Evolutionary conservation across 1,139 yeast genomes (phyloP).

Genomic region (Sporopachydermia cereana): DNA sequence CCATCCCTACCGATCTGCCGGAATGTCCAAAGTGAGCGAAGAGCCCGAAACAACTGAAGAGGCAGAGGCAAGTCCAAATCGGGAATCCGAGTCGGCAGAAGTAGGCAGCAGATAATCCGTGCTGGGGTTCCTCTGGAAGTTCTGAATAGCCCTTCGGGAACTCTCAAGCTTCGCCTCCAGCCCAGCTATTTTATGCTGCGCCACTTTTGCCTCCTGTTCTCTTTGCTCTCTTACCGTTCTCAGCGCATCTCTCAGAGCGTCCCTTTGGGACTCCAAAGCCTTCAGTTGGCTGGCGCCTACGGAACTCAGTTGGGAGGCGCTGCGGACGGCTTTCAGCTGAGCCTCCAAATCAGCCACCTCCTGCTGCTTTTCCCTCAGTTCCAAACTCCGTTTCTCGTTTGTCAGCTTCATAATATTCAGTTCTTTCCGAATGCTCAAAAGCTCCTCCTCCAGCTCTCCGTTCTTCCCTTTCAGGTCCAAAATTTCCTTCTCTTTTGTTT

Average conservation of each 20-base stretch:
- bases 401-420: background rate
- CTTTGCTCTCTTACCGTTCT: constrained; percentile 5
- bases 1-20: background rate
- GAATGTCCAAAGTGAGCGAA: background rate
- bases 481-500: background rate
- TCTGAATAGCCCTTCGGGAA: background rate
- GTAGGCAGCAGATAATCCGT: background rate
- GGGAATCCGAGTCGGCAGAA: background rate
- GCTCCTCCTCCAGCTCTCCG: constrained; percentile 3
- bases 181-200: background rate
- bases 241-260: constrained; percentile 1
- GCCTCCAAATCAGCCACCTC: background rate
- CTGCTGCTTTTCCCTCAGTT: background rate
- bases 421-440: background rate
- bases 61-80: background rate
- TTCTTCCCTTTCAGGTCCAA: background rate
- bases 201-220: background rate
- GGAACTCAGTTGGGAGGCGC: background rate
- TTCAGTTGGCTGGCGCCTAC: background rate
- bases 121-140: background rate
- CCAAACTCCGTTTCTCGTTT: background rate
- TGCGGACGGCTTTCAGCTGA: background rate
- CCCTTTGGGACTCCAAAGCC: constrained; percentile 3
- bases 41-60: background rate
- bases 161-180: constrained; percentile 1